phyloP scores from a whole-genome alignment of 2,329 filamentous ascomycete genomes.

The Ceratocystis colombiana region DNA sequence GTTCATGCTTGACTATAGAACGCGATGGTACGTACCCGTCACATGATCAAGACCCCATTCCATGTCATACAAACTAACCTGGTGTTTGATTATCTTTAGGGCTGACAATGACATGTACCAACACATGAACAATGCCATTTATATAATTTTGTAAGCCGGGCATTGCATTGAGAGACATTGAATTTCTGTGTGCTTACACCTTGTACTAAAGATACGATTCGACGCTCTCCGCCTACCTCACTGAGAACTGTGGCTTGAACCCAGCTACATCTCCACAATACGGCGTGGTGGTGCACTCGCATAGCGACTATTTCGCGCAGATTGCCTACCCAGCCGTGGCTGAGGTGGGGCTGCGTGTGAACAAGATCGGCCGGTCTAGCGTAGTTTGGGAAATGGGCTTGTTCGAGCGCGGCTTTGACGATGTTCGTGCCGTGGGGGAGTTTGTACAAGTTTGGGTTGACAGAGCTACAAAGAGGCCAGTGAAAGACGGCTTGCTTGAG shows the following conservation, averaged over 20 bases:
- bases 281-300: slow-evolving; percentile 73
- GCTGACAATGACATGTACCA: slow-evolving; percentile 91
- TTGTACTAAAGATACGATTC: slow-evolving; percentile 59
- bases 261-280: slow-evolving; percentile 63
- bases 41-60: slow-evolving; percentile 1
- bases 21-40: slow-evolving; percentile 59
- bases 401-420: slow-evolving; percentile 63
- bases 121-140: slow-evolving; percentile 85
- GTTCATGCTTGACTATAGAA: slow-evolving; percentile 71
- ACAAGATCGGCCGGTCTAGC: slow-evolving; percentile 73
- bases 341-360: slow-evolving; percentile 71
- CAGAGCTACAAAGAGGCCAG: slow-evolving; percentile 55
- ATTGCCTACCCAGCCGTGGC: slow-evolving; percentile 73
- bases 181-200: neutral
- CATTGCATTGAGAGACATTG: neutral
- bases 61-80: neutral
- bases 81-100: slow-evolving; percentile 40
- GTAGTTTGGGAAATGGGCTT: slow-evolving; percentile 84
- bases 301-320: slow-evolving; percentile 75
- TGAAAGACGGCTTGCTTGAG: slow-evolving; percentile 51
- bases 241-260: slow-evolving; percentile 62
- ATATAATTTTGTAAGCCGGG: slow-evolving; percentile 57
- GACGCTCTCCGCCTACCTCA: slow-evolving; percentile 79
- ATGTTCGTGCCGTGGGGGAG: slow-evolving; percentile 73
- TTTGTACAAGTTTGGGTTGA: slow-evolving; percentile 88